Evolutionary conservation across 768 basidiomycete genomes (phyloP).

Genomic region (Tulasnella sp.): DNA sequence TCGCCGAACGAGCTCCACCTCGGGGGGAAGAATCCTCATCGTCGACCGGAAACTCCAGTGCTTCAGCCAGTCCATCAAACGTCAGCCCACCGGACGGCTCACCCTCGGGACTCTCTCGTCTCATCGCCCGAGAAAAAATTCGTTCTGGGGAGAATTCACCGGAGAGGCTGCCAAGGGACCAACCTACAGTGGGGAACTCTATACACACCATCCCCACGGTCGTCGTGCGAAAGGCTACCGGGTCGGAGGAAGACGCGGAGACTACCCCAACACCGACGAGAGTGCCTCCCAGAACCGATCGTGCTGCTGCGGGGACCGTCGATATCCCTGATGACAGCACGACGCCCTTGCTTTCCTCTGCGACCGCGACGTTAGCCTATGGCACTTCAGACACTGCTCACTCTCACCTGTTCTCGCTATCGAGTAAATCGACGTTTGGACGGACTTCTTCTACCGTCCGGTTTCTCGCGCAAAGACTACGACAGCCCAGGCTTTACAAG

Average conservation of each 20-base stretch:
- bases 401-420: no score
- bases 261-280: no score
- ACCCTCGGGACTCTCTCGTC: constrained; percentile 4
- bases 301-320: no score
- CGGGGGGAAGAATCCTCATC: not conserved
- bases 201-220: not conserved
- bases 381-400: no score
- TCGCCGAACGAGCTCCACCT: not conserved
- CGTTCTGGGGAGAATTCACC: constrained; percentile 1
- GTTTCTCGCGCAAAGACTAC: not conserved
- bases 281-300: no score
- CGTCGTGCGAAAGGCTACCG: not conserved
- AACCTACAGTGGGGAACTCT: no score
- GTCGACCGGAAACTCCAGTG: not conserved
- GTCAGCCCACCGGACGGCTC: not conserved
- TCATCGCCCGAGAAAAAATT: constrained; percentile 10
- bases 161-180: not conserved
- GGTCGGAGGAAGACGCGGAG: no score
- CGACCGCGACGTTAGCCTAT: no score
- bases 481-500: not conserved
- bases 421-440: no score
- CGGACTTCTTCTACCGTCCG: no score
- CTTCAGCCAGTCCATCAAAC: not conserved
- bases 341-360: no score
- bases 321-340: no score